Base-by-base conservation (phyloP, 441 rosid genomes). In the Pelargonium citronellum region DNA sequence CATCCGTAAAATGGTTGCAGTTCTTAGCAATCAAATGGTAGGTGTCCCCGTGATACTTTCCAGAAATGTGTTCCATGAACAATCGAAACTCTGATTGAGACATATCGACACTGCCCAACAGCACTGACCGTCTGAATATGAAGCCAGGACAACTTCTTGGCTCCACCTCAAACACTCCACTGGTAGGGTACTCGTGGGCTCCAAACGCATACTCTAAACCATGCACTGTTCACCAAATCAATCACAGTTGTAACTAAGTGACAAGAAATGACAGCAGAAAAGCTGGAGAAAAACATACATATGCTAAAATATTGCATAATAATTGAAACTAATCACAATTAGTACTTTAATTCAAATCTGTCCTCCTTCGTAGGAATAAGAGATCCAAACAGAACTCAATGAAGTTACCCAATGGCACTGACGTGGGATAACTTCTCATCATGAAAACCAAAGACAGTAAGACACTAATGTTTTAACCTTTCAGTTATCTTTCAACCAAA, bases 11-110 rank as follows among this genome's bases (percentile, higher is more conserved):
- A 87, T 92, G 99, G 82, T 95, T 95, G 86, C 98, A 95, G 73
- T 95, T 95, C 87, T 95, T 95, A 71, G 95, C 91, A 78, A 95
- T 90, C 89, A 95, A 84, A 87, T 88, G 98, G 74, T 95, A 95
- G 2, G 91, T 82, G 71, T 92, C 95, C 43, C 99, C 98, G 60
- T 86, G 93, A 78, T 86, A 92, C 62, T 84, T 85, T 72, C 84
- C 77, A 49, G 98, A 89, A 70, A 92, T 75, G 71, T 77, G 86
- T 73, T 91, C 99, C 90, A 95, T 88, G 84, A 88, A 91, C n/a
- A 86, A 78, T 63, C 84, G 88, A 74, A 92, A 87, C 74, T 95
- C 98, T 27, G 91, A 78, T 44, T 65, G 78, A 22, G 96, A 82
- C 97, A 92, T 79, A 84, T 70, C 74, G 60, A 85, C 82, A 64